Evolutionary conservation across 1,284 basidiomycete genomes (phyloP).

Genomic region (Cutaneotrichosporon sp.): DNA sequence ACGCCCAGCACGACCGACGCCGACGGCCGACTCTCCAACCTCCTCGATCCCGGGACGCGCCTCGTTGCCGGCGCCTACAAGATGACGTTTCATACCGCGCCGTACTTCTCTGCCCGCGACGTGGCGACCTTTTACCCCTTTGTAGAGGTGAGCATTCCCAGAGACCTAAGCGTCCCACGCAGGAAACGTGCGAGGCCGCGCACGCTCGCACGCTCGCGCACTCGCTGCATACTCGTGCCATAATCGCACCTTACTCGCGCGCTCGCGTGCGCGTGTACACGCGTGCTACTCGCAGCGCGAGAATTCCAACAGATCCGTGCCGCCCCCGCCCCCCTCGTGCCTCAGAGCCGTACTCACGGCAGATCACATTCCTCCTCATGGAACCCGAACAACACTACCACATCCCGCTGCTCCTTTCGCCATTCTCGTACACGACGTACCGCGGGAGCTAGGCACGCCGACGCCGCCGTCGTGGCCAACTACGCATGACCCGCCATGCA

Average conservation of each 20-base stretch:
- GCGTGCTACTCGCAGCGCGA: too few relatives aligned
- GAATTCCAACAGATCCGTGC: too few relatives aligned
- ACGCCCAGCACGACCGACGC: conserved; percentile 70
- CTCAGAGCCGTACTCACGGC: conserved; percentile 1
- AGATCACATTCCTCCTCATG: conserved; percentile 71
- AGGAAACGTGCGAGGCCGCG: too few relatives aligned
- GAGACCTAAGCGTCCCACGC: background rate
- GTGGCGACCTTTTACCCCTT: conserved; percentile 77
- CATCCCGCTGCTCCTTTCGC: conserved; percentile 83
- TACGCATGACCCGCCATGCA: background rate
- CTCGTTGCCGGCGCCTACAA: conserved; percentile 65
- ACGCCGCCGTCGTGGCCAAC: background rate
- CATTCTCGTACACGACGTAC: conserved; percentile 88
- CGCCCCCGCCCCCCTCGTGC: background rate
- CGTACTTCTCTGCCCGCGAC: conserved; percentile 65
- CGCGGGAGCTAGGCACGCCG: conserved; percentile 64
- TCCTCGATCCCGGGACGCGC: conserved; percentile 58
- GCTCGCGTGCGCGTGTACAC: too few relatives aligned
- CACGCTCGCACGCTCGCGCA: too few relatives aligned
- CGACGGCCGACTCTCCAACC: conserved; percentile 72
- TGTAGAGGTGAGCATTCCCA: conserved; percentile 33
- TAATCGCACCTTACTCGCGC: too few relatives aligned
- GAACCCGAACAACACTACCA: conserved; percentile 77
- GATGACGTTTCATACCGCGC: conserved; percentile 73
- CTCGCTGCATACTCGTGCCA: too few relatives aligned